Conservation (phyloP, 805 yeast genomes). For the Saccharomycopsis sp. region DNA sequence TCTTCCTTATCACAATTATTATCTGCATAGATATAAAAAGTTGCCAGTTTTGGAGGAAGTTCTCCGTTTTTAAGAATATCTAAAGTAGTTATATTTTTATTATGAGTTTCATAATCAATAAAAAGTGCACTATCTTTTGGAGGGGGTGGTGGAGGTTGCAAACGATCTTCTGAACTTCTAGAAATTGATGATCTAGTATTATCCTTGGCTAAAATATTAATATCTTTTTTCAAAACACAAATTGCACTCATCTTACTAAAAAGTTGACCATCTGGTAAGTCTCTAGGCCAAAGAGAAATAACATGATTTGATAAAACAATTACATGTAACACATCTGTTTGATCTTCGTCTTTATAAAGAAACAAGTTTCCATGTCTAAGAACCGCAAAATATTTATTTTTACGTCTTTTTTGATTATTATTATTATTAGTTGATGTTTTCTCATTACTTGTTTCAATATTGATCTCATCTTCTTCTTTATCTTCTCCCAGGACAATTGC, state of each 20-base stretch:
- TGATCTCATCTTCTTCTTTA: conserved; percentile 12
- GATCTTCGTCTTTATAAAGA: conserved; percentile 62
- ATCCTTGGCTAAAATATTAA: conserved; percentile 17
- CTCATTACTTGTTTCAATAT: conserved; percentile 17
- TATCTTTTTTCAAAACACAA: conserved; percentile 47
- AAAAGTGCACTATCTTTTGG: conserved; percentile 19
- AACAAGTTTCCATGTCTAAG: conserved; percentile 83
- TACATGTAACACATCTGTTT: conserved; percentile 63
- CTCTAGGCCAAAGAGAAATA: conserved; percentile 80
- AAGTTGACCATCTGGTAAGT: conserved; percentile 60
- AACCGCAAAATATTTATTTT: conserved; percentile 57
- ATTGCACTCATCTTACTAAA: conserved; percentile 77
- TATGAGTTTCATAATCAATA: conserved; percentile 4
- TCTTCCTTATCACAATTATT: conserved; percentile 81
- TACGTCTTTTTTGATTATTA: conserved; percentile 30
- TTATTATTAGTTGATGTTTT: conserved; percentile 22
- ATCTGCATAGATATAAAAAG: conserved; percentile 62
- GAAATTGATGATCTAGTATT: background rate
- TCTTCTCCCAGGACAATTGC: conserved; percentile 12
- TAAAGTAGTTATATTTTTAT: conserved; percentile 15
- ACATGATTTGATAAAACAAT: conserved; percentile 63
- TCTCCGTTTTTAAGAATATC: conserved; percentile 20
- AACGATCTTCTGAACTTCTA: conserved; percentile 7
- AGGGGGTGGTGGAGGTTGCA: conserved; percentile 21
- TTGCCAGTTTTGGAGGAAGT: conserved; percentile 27